phyloP scores from a whole-genome alignment of 257 asterid species.

The Echites panduratus region DNA sequence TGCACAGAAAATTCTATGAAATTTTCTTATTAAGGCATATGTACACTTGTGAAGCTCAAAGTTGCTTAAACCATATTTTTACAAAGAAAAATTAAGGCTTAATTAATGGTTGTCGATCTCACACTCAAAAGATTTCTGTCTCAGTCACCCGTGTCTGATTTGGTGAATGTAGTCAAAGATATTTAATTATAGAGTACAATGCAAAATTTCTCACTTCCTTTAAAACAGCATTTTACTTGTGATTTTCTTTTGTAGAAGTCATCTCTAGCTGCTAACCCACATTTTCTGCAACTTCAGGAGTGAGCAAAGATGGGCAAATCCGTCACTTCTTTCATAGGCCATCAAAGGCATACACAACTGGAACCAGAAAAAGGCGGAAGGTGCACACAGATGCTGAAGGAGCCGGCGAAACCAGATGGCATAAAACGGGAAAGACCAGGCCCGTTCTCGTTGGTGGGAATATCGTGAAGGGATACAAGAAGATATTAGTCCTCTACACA shows the following conservation, averaged over 20 bases:
- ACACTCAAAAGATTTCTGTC: background rate
- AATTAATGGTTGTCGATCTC: too few relatives aligned
- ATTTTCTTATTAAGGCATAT: too few relatives aligned
- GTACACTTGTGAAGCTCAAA: too few relatives aligned
- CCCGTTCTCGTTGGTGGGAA: slow-evolving; percentile 35
- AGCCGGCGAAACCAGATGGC: slow-evolving; percentile 87
- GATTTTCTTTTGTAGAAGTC: too few relatives aligned
- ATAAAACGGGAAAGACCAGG: slow-evolving; percentile 86
- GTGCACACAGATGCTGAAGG: slow-evolving; percentile 71
- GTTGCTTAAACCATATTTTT: too few relatives aligned
- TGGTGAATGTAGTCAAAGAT: background rate
- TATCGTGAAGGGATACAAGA: slow-evolving; percentile 63
- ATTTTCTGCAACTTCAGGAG: slow-evolving; percentile 48
- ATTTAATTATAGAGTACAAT: background rate
- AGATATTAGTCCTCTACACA: slow-evolving; percentile 80
- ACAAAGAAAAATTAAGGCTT: too few relatives aligned
- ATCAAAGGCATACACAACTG: slow-evolving; percentile 91
- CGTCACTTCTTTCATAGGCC: slow-evolving; percentile 96
- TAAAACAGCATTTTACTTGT: background rate
- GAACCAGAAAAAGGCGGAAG: slow-evolving; percentile 79
- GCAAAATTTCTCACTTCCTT: background rate
- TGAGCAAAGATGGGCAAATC: slow-evolving; percentile 79
- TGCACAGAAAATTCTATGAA: too few relatives aligned
- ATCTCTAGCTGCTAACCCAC: too few relatives aligned
- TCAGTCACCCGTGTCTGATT: background rate